These are phyloP conservation scores for Scenedesmus sp. DNA, from an alignment of 163 green algal species.

Conservation along the genomic window DNA sequence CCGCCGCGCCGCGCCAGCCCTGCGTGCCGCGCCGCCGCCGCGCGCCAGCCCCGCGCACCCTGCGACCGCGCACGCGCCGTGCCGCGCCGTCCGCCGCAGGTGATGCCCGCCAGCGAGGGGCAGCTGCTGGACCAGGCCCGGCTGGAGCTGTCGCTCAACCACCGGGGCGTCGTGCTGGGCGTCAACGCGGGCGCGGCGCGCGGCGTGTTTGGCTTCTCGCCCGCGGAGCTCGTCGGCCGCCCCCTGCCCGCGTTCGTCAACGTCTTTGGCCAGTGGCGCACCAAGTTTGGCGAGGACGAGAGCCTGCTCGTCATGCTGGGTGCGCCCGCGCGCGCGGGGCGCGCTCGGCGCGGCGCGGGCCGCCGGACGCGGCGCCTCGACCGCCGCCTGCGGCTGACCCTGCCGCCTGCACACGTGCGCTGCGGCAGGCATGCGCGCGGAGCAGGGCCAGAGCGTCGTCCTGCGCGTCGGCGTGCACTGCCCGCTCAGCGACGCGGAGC, in stretches of 20 bases:
- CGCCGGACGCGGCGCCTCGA: no score
- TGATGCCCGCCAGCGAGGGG: background rate
- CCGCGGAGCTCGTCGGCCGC: conserved; percentile 40
- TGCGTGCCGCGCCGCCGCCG: no score
- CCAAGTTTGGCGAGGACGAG: conserved; percentile 30
- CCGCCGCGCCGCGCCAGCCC: background rate
- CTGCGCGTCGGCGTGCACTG: background rate
- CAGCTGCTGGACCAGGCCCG: conserved; percentile 48
- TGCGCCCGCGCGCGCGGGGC: background rate
- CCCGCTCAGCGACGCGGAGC: background rate
- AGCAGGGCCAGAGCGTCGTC: conserved; percentile 15
- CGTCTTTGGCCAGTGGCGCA: conserved; percentile 31
- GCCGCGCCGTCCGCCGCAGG: no score
- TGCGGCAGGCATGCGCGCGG: conserved; percentile 9
- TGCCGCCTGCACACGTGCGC: no score
- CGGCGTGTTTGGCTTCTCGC: conserved; percentile 50
- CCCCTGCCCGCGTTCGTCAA: conserved; percentile 52
- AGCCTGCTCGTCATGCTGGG: conserved; percentile 18
- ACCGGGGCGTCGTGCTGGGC: conserved; percentile 47
- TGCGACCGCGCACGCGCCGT: no score
- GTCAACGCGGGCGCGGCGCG: conserved; percentile 28
- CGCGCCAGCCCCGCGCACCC: no score
- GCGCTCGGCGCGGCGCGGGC: no score
- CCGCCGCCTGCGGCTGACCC: no score
- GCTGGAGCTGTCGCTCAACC: conserved; percentile 43